Percentiles rank a stretch among this genome's conserved stretches.
Evolutionary conservation across 2,329 filamentous ascomycete genomes (phyloP).

Genomic region (Aspergillus luchuensis): DNA sequence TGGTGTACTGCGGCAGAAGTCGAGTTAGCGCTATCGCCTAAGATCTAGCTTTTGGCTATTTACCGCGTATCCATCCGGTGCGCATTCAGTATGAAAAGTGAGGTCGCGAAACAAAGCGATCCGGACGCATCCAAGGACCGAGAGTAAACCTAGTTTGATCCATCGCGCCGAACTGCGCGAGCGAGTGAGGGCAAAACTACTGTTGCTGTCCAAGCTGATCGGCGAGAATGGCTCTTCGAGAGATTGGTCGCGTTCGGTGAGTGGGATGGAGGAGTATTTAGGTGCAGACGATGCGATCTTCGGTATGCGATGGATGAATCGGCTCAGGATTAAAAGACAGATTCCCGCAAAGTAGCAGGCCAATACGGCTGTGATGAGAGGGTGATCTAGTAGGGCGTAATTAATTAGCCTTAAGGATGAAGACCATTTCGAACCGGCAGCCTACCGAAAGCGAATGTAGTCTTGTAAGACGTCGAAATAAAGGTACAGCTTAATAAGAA

Average conservation of each 20-base stretch:
- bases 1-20: conserved; percentile 30
- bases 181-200: conserved; percentile 3
- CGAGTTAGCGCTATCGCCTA: not conserved
- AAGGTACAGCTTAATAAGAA: conserved; percentile 40
- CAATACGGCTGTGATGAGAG: conserved; percentile 47
- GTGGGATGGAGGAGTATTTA: conserved; percentile 33
- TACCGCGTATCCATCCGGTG: conserved; percentile 38
- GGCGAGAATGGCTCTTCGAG: conserved; percentile 18
- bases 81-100: conserved; percentile 48
- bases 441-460: conserved; percentile 45
- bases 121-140: conserved; percentile 31
- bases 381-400: conserved; percentile 43
- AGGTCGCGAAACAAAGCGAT: conserved; percentile 46
- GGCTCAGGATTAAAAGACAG: conserved; percentile 41
- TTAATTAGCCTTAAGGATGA: conserved; percentile 1
- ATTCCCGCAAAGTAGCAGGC: conserved; percentile 45
- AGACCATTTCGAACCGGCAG: not conserved
- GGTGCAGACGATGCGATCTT: conserved; percentile 21
- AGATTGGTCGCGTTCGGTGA: conserved; percentile 31
- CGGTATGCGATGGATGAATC: conserved; percentile 33
- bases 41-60: conserved; percentile 16
- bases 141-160: conserved; percentile 25
- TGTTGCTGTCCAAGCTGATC: conserved; percentile 8
- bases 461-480: conserved; percentile 37
- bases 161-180: conserved; percentile 24